Conservation (phyloP, 2,329 filamentous ascomycete genomes). For the Xylariaceae sp. region DNA sequence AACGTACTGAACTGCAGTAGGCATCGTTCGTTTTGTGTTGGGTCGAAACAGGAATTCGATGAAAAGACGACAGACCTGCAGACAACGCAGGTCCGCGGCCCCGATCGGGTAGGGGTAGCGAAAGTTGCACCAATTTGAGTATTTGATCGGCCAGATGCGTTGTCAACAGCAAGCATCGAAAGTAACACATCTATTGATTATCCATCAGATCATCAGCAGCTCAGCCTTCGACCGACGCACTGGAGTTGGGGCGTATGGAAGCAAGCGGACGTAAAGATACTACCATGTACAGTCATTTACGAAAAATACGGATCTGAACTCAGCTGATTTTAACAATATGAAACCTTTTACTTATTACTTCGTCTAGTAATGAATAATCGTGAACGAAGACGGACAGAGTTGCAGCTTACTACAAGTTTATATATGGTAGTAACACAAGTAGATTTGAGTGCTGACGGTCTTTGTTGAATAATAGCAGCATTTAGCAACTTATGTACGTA, state of each 20-base stretch:
- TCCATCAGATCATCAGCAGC: conserved; percentile 17
- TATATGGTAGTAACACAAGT: too few relatives aligned
- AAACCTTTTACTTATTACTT: too few relatives aligned
- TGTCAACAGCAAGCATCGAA: background rate
- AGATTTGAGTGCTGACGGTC: too few relatives aligned
- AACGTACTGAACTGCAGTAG: background rate
- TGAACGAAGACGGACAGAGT: too few relatives aligned
- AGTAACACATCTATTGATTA: conserved; percentile 4
- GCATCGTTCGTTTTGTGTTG: background rate
- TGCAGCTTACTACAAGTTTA: background rate
- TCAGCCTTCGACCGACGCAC: conserved; percentile 2
- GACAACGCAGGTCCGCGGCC: background rate
- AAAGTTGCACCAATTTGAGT: background rate
- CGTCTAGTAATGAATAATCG: too few relatives aligned
- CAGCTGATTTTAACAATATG: background rate
- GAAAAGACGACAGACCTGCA: background rate
- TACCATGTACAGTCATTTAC: background rate
- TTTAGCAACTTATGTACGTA: too few relatives aligned
- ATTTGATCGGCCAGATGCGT: background rate
- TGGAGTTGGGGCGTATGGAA: background rate
- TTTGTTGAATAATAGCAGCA: too few relatives aligned
- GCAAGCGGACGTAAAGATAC: background rate
- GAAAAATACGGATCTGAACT: background rate
- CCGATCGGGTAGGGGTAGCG: background rate
- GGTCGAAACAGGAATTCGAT: background rate